Evolutionary conservation across 108 stramenopile species (phyloP), one percentile per base, ranked within the genome.

Genomic region (Hondaea fermentalgiana): DNA sequence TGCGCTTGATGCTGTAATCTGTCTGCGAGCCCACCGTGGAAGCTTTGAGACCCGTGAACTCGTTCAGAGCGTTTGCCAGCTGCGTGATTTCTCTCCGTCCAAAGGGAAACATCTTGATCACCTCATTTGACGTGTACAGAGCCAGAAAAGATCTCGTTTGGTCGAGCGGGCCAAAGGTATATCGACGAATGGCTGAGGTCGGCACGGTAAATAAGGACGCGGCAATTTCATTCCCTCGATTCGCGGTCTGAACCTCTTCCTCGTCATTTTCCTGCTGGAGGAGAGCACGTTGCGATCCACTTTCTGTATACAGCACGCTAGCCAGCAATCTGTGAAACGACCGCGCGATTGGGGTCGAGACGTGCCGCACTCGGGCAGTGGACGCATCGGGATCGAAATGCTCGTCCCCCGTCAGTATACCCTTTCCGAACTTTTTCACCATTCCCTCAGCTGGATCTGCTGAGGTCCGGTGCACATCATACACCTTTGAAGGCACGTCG

Each of bases 21-120:
- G 45, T 83, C n/a, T 83, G 76, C 19, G 49, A 53, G 2, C 76
- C 76, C 25, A 83, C 51, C 45, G 51, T 12, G 3, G 76, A 17
- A 8, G 76, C n/a, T 45, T 53, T 83, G 0, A 83, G 51, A 43
- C 76, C 76, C 8, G 76, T 83, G 51, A 83, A 53, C 45, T 83
- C 76, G 28, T 53, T 53, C 4, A 83, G n/a, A 8, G 76, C 76
- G n/a, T 23, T 83, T 12, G 51, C 51, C 17, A 83, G 49, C 51
- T 83, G 49, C 51, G 45, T 47, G 1, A 83, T 83, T 53, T 83
- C 76, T 45, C 49, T 12, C 0, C 28, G 1, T 45, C 43, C 12
- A 28, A 83, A 83, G 6, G 76, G 76, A 35, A 83, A 83, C 17
- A 83, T 43, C 76, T 83, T 83, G 45, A 83, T 83, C 49, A 83